These are phyloP conservation scores for Trypanosomatidae sp. DNA, from an alignment of 208 protist genomes.

Conservation along the genomic window DNA sequence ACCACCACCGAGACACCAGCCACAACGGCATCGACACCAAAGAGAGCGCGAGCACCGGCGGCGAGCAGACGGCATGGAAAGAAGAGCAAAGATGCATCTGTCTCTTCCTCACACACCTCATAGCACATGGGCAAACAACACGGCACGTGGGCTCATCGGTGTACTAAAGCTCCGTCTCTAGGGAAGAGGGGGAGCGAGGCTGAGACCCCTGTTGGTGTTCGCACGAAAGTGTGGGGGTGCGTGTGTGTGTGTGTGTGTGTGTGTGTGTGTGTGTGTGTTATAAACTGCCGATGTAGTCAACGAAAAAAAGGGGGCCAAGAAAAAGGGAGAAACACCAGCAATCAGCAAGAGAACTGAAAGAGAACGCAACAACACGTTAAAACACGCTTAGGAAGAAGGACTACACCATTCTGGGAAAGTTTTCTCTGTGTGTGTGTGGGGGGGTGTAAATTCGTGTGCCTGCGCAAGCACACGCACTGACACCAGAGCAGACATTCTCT, in stretches of 20 bases:
- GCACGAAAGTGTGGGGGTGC: background rate
- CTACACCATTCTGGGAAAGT: background rate
- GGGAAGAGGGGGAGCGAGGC: background rate
- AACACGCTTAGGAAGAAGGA: background rate
- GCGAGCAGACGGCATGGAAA: background rate
- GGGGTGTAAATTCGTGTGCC: background rate
- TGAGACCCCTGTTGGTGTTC: no score
- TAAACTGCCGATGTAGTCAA: background rate
- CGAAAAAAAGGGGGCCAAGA: background rate
- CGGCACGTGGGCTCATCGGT: no score
- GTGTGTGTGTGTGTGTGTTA: background rate
- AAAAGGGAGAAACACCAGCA: background rate
- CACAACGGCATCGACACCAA: background rate
- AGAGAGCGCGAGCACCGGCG: background rate
- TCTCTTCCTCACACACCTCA: background rate
- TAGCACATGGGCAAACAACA: no score
- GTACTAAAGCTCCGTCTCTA: background rate
- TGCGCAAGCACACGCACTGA: background rate
- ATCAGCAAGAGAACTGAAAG: background rate
- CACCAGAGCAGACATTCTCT: background rate
- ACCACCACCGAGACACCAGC: background rate
- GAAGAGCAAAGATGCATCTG: background rate
- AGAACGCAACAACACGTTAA: background rate
- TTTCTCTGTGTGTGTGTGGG: background rate
- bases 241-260: background rate